Base-by-base conservation (phyloP, 345 rosid genomes). In the Dovyalis caffra region DNA sequence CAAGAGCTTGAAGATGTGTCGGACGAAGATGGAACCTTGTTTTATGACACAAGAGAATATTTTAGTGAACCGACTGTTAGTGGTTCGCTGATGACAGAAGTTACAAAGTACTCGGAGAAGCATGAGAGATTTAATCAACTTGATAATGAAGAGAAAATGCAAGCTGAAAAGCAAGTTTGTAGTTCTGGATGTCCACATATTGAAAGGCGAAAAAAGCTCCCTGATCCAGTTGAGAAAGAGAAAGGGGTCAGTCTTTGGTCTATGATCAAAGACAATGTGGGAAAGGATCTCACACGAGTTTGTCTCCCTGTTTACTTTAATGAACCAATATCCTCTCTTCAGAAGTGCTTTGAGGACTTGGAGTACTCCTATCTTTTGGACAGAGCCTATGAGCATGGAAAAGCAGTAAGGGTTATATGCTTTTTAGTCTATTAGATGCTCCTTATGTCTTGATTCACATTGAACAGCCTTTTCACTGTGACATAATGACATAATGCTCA, bases 191-290 rank as follows among this genome's bases (percentile, higher is more conserved):
- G 67, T 81, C 77, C 75, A 7, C 78, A 75, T 32, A 77, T 93
- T 81, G 90, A 84, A 81, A 87, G 98, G 83, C 79, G 99, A 80
- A 78, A 76, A 62, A 91, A 87, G 85, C 97, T 95, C 83, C 99
- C 98, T 47, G 91, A 86, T 78, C 98, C 99, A 47, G 85, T 88
- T 76, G 99, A 95, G 84, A 91, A 95, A 85, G 98, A 93, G 85
- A 93, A 88, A 87, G 98, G 96, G 65, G 94, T 93, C 32, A 95
- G 98, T 81, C 97, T 95, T 80, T 93, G 99, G 99, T 95, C 98
- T 71, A 87, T 93, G 97, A 95, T 93, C 81, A 95, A 95, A 83
- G 99, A 95, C 89, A 93, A 91, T 61, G 99, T 93, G 69, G 99
- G 99, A 68, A 95, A 95, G 83, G 99, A 95, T 87, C 94, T 95